Conservation (phyloP, 2,329 filamentous ascomycete species). For the Aspergillus fischeri region DNA sequence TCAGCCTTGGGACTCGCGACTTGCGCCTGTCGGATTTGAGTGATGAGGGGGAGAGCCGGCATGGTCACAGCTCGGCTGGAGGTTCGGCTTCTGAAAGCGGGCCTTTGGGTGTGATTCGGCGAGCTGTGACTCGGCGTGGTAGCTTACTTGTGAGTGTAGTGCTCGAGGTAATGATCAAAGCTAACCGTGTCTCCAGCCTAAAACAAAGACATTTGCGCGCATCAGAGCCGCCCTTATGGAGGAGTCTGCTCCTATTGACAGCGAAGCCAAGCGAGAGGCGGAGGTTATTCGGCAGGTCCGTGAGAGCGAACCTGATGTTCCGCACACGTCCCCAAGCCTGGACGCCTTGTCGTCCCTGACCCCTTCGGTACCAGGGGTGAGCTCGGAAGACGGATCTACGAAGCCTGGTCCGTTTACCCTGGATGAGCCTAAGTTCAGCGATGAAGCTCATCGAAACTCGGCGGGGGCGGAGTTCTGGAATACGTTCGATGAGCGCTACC, state of each 20-base stretch:
- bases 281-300: constrained; percentile 94
- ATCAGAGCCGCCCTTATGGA: constrained; percentile 87
- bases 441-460: constrained; percentile 67
- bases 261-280: constrained; percentile 83
- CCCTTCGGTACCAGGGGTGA: constrained; percentile 28
- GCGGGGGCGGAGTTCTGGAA: constrained; percentile 76
- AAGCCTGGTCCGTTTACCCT: constrained; percentile 37
- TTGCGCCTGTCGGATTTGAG: constrained; percentile 74
- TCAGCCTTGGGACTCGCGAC: constrained; percentile 86
- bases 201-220: constrained; percentile 91
- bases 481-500: constrained; percentile 65
- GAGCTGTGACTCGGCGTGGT: constrained; percentile 78
- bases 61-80: constrained; percentile 30
- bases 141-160: constrained; percentile 70
- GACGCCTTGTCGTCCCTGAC: constrained; percentile 49
- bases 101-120: constrained; percentile 71
- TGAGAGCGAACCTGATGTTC: constrained; percentile 71
- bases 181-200: constrained; percentile 58
- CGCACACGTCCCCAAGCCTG: constrained; percentile 35
- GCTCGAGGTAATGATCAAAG: neutral
- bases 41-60: constrained; percentile 65
- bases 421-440: constrained; percentile 69
- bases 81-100: constrained; percentile 45
- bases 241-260: constrained; percentile 81
- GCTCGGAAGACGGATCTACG: constrained; percentile 15